Evolutionary conservation across 148 eudicot genomes (phyloP).

Genomic region (Vaccinium darrowii): DNA sequence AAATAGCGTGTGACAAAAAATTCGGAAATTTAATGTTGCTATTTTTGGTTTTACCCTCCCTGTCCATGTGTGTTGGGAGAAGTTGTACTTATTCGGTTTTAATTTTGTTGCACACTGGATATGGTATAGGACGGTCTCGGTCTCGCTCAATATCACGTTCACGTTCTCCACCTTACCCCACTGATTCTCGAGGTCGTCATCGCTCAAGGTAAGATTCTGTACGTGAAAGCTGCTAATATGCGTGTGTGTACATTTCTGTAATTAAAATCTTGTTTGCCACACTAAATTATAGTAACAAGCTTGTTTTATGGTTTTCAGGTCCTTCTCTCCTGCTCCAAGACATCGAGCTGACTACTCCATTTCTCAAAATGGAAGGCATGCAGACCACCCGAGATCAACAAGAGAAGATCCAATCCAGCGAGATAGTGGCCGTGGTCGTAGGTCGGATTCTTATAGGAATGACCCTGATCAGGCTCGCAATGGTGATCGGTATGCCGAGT

Average conservation of each 20-base stretch:
- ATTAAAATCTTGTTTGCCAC: not conserved
- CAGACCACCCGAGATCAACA: conserved; percentile 47
- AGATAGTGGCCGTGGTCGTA: conserved; percentile 29
- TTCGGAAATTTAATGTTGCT: not conserved
- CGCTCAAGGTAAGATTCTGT: conserved; percentile 41
- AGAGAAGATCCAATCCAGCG: conserved; percentile 34
- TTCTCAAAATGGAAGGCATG: conserved; percentile 55
- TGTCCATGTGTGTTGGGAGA: not conserved
- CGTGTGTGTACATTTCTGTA: too few relatives aligned
- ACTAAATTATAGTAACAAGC: not conserved
- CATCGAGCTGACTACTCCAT: conserved; percentile 44
- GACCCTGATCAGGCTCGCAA: conserved; percentile 30
- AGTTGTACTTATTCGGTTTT: not conserved
- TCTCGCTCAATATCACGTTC: conserved; percentile 67
- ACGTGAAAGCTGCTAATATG: too few relatives aligned
- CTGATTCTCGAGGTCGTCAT: conserved; percentile 52
- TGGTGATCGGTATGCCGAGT: conserved; percentile 40
- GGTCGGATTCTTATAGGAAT: conserved; percentile 40
- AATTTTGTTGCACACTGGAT: not conserved
- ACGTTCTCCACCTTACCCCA: conserved; percentile 50
- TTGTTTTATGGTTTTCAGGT: conserved; percentile 33
- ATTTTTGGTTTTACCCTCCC: not conserved
- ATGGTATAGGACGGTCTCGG: conserved; percentile 48
- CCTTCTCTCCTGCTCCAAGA: conserved; percentile 59
- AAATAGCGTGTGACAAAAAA: not conserved